Evolutionary conservation across 2,329 filamentous ascomycete species (phyloP), one percentile per base, ranked within the genome.

Genomic region (Clarireedia homoeocarpa): DNA sequence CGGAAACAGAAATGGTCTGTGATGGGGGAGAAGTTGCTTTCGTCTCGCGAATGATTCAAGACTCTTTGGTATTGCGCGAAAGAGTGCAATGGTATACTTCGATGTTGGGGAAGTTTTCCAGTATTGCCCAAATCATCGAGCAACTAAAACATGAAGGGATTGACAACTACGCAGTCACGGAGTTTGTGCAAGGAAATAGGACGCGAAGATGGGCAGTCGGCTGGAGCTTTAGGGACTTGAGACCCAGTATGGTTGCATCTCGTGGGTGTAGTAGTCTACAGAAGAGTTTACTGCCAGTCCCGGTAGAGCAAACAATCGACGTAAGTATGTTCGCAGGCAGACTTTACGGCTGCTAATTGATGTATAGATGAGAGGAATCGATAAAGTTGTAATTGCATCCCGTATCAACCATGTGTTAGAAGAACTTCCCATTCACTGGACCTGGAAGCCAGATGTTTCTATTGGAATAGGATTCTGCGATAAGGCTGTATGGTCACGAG

Each of bases 201-300:
- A 97, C 94, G 30, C 83, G 85, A 52, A 77, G 94, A 17, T 97
- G 92, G 91, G 89, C 85, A 1, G 72, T 97, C 2, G 94, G 80
- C 0, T 99, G 94, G 94, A 95, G 88, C 65, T 96, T 90, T 72
- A 73, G 75, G 2, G 75, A 81, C 51, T 74, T 81, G 66, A 77
- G 91, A 47, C 89, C 91, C 2, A 69, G 74, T 4, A 69, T 75
- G 56, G 63, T 68, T 44, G 70, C 76, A 42, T 74, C 77, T 23
- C 66, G 69, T 54, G 63, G 59, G 4, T 53, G 66, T 24, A 46
- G 20, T 7, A 66, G 62, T 14, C 71, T 81, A 7, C 73, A 75
- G 2, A 79, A 78, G 61, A 71, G 75, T 23, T 68, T 77, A 10
- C 68, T 83, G 5, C 79, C 80, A 0, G 77, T 77, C 45, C 73